These are phyloP conservation scores for Coemansia sp. DNA, from an alignment of 192 early-diverging fungal genomes.

Conservation along the genomic window DNA sequence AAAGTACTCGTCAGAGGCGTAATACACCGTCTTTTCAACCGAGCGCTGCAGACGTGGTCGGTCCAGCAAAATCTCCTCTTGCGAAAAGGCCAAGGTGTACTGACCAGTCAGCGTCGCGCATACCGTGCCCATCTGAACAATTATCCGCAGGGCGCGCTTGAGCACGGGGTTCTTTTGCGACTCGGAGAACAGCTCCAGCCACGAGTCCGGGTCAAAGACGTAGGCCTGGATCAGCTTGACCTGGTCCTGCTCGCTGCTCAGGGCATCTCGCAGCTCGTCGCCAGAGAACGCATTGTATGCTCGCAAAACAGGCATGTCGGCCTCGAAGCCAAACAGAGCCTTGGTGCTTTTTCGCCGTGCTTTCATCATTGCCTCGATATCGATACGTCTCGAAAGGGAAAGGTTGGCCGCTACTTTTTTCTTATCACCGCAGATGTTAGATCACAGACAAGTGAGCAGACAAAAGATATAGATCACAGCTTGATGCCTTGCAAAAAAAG, in stretches of 20 bases:
- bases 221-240: slow-evolving; percentile 41
- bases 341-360: slow-evolving; percentile 50
- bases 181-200: slow-evolving; percentile 39
- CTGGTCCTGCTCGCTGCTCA: slow-evolving; percentile 45
- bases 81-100: slow-evolving; percentile 43
- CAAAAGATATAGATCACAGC: neutral
- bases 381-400: neutral
- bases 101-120: slow-evolving; percentile 45
- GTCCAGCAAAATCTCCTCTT: slow-evolving; percentile 48
- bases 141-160: slow-evolving; percentile 48
- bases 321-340: slow-evolving; percentile 46
- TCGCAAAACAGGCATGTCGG: slow-evolving; percentile 44
- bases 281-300: slow-evolving; percentile 42
- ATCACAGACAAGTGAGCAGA: neutral
- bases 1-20: slow-evolving; percentile 47
- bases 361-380: slow-evolving; percentile 32
- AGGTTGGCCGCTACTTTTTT: neutral
- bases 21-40: slow-evolving; percentile 41
- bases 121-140: slow-evolving; percentile 52
- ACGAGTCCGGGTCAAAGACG: slow-evolving; percentile 39
- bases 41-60: slow-evolving; percentile 32
- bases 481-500: neutral
- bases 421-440: neutral
- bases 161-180: slow-evolving; percentile 44
- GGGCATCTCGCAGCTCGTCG: slow-evolving; percentile 41